Conservation (phyloP, 164 flowering plant species). For the Brasenia schreberi region DNA sequence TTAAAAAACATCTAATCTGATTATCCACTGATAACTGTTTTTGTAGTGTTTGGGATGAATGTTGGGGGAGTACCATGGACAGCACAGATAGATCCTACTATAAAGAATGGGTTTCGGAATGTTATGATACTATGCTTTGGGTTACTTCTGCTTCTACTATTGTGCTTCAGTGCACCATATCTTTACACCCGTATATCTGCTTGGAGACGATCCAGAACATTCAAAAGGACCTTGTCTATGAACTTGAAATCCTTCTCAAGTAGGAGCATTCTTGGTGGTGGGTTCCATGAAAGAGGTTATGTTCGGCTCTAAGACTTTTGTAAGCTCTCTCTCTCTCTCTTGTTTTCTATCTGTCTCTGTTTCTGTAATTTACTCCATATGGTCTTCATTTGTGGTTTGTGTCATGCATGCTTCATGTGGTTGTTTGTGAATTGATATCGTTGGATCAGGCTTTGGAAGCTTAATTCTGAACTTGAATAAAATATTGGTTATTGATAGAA, state of each 20-base stretch:
- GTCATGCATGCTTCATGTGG: too few species aligned
- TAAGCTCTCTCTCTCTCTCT: not conserved
- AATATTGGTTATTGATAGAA: too few species aligned
- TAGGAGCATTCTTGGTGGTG: slow-evolving; percentile 24
- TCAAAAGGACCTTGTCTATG: slow-evolving; percentile 57
- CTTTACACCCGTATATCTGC: slow-evolving; percentile 36
- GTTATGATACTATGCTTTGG: slow-evolving; percentile 57
- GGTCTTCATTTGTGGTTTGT: not conserved
- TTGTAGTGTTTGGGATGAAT: slow-evolving; percentile 93
- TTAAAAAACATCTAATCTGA: not conserved
- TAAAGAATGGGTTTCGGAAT: slow-evolving; percentile 72
- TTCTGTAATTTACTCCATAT: not conserved
- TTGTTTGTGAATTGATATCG: too few species aligned
- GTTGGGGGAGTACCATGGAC: slow-evolving; percentile 99
- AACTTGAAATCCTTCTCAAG: slow-evolving; percentile 58
- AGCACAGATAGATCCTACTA: slow-evolving; percentile 35
- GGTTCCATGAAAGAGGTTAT: slow-evolving; percentile 38
- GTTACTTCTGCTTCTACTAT: slow-evolving; percentile 44
- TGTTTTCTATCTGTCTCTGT: not conserved
- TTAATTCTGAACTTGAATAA: too few species aligned
- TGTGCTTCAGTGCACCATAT: slow-evolving; percentile 59
- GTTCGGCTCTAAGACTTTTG: slow-evolving; percentile 13
- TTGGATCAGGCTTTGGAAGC: too few species aligned
- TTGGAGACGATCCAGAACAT: slow-evolving; percentile 40
- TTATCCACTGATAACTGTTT: not conserved